Conservation (phyloP, 108 stramenopile genomes). For the Fistulifera solaris region DNA sequence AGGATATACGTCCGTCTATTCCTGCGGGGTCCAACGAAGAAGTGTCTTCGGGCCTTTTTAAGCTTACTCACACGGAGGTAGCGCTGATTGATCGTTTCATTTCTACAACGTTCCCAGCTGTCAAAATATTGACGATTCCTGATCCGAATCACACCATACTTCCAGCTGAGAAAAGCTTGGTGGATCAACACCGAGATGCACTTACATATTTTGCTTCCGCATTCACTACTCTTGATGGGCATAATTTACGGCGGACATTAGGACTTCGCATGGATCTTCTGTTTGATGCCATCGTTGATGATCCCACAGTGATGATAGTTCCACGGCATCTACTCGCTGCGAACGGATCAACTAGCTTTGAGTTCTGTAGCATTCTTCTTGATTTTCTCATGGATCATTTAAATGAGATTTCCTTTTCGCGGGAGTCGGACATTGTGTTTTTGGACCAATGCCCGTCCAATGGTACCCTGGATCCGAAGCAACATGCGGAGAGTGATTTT, state of each 20-base stretch:
- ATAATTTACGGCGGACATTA: slow-evolving; percentile 61
- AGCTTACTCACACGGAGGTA: slow-evolving; percentile 68
- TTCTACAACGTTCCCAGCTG: slow-evolving; percentile 68
- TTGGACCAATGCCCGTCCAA: neutral
- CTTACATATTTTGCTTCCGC: slow-evolving; percentile 82
- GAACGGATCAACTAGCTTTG: slow-evolving; percentile 56
- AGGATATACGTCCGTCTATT: neutral
- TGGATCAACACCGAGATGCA: slow-evolving; percentile 34
- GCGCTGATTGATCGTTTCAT: slow-evolving; percentile 78
- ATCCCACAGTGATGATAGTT: slow-evolving; percentile 60
- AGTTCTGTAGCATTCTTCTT: slow-evolving; percentile 71
- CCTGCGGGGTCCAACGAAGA: slow-evolving; percentile 44
- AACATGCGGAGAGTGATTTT: neutral
- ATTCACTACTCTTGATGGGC: slow-evolving; percentile 77
- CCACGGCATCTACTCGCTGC: slow-evolving; percentile 71
- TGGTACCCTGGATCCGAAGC: neutral
- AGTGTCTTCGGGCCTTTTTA: slow-evolving; percentile 35
- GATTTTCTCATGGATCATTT: slow-evolving; percentile 67
- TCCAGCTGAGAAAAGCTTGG: neutral
- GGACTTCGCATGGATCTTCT: slow-evolving; percentile 62
- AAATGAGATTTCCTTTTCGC: slow-evolving; percentile 23
- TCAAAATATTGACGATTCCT: slow-evolving; percentile 40
- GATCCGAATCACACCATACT: slow-evolving; percentile 1
- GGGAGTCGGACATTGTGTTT: slow-evolving; percentile 5
- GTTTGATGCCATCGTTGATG: slow-evolving; percentile 68